Conservation (phyloP, 2,329 filamentous ascomycete genomes). For the Neofusicoccum parvum region DNA sequence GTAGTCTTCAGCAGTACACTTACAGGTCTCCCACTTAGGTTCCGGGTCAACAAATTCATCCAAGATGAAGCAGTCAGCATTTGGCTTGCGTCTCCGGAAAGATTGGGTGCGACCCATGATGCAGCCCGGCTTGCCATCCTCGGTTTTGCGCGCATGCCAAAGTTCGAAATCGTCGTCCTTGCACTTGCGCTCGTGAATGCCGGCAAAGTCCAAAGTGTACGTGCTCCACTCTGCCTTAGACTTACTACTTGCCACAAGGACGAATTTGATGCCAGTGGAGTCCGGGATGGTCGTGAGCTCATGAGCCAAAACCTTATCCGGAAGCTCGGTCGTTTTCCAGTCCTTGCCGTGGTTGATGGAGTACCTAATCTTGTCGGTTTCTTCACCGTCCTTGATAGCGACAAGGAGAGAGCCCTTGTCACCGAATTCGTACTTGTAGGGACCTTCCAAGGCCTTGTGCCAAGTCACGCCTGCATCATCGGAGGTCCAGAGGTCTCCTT, state of each 20-base stretch:
- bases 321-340: conserved; percentile 74
- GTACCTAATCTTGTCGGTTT: conserved; percentile 69
- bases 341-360: conserved; percentile 87
- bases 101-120: conserved; percentile 95
- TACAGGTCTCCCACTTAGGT: conserved; percentile 71
- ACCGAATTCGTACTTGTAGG: conserved; percentile 95
- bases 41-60: conserved; percentile 79
- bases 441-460: conserved; percentile 72
- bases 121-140: conserved; percentile 79
- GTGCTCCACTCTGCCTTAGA: conserved; percentile 61
- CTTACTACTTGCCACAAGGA: conserved; percentile 66
- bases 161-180: conserved; percentile 76
- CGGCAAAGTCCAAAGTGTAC: conserved; percentile 80
- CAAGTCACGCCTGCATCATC: conserved; percentile 89
- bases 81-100: conserved; percentile 81
- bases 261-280: conserved; percentile 88
- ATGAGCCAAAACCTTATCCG: conserved; percentile 69
- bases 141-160: conserved; percentile 83
- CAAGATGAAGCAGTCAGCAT: conserved; percentile 86
- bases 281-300: conserved; percentile 87
- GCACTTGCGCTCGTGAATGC: conserved; percentile 79
- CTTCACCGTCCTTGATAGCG: conserved; percentile 70
- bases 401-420: conserved; percentile 88
- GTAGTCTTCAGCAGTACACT: conserved; percentile 82
- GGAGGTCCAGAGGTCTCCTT: conserved; percentile 84